Evolutionary conservation across 2,329 filamentous ascomycete genomes (phyloP).

Genomic region (Simplicillium aogashimaense): DNA sequence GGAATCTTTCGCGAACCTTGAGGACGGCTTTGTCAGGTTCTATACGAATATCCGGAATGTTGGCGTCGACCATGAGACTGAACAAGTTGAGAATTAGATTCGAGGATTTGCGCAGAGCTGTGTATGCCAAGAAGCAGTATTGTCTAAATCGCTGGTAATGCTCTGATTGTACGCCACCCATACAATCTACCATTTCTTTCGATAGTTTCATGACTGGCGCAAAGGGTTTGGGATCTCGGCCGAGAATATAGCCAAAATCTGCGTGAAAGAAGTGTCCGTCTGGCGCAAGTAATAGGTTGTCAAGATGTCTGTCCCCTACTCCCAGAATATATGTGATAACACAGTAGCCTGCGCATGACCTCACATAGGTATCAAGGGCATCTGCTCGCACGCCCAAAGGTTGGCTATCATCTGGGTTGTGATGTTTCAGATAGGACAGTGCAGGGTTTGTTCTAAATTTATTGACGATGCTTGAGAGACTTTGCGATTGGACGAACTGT

Average conservation of each 20-base stretch:
- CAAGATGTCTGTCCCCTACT: slow-evolving; percentile 89
- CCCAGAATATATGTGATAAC: slow-evolving; percentile 97
- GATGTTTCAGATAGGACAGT: slow-evolving; percentile 74
- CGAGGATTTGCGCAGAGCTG: slow-evolving; percentile 77
- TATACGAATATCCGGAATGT: slow-evolving; percentile 88
- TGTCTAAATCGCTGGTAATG: slow-evolving; percentile 87
- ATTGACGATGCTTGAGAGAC: slow-evolving; percentile 69
- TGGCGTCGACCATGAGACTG: slow-evolving; percentile 93
- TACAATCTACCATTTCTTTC: slow-evolving; percentile 97
- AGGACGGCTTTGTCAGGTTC: slow-evolving; percentile 89
- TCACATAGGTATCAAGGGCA: slow-evolving; percentile 88
- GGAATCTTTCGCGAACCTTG: slow-evolving; percentile 92
- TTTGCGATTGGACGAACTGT: slow-evolving; percentile 84
- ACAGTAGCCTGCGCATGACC: slow-evolving; percentile 93
- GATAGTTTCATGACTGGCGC: slow-evolving; percentile 94
- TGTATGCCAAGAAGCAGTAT: slow-evolving; percentile 93
- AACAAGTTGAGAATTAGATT: slow-evolving; percentile 93
- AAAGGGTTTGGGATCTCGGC: slow-evolving; percentile 93
- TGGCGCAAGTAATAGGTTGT: slow-evolving; percentile 85
- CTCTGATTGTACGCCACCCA: slow-evolving; percentile 75
- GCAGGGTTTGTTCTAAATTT: slow-evolving; percentile 70
- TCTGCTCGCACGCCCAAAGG: slow-evolving; percentile 84
- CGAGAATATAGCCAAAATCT: slow-evolving; percentile 96
- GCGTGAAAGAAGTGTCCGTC: slow-evolving; percentile 96
- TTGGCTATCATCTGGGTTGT: slow-evolving; percentile 78